These are phyloP conservation scores for Candida smagusa DNA, from an alignment of 1,139 yeast genomes.

Conservation along the genomic window DNA sequence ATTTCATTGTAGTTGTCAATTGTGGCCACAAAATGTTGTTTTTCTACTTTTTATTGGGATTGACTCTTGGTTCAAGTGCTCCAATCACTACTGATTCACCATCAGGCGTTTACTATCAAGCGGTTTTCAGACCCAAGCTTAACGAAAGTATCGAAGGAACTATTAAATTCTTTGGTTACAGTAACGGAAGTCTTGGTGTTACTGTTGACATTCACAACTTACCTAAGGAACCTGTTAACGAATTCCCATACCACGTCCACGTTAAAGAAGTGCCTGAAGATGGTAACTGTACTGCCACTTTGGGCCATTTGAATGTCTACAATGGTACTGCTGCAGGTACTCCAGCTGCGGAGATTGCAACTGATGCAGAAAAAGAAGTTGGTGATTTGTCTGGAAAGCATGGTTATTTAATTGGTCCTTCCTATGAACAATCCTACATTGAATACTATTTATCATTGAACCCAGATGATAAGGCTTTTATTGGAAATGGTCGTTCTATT, in stretches of 20 bases:
- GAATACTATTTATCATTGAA: constrained; percentile 39
- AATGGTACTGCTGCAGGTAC: constrained; percentile 29
- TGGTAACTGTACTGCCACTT: constrained; percentile 39
- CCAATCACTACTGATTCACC: constrained; percentile 26
- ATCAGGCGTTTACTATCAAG: constrained; percentile 18
- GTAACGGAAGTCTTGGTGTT: constrained; percentile 32
- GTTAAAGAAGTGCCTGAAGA: constrained; percentile 34
- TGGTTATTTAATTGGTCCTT: constrained; percentile 27
- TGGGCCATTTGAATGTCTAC: constrained; percentile 39
- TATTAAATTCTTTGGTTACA: constrained; percentile 27
- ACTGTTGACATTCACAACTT: constrained; percentile 29
- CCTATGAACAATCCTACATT: constrained; percentile 21
- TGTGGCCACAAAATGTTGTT: no score
- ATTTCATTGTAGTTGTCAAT: no score
- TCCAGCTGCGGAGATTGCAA: constrained; percentile 6
- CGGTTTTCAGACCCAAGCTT: constrained; percentile 17
- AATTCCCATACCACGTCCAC: constrained; percentile 43
- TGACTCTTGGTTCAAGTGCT: constrained; percentile 15
- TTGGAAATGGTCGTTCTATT: constrained; percentile 34
- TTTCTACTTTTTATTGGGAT: no score
- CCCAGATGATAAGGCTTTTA: constrained; percentile 28
- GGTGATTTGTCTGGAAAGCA: constrained; percentile 45
- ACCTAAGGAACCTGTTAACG: constrained; percentile 30
- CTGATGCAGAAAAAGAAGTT: constrained; percentile 25
- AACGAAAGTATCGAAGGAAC: constrained; percentile 21